phyloP scores from a whole-genome alignment of 176 grass and related monocot genomes.

The Puya raimondii region DNA sequence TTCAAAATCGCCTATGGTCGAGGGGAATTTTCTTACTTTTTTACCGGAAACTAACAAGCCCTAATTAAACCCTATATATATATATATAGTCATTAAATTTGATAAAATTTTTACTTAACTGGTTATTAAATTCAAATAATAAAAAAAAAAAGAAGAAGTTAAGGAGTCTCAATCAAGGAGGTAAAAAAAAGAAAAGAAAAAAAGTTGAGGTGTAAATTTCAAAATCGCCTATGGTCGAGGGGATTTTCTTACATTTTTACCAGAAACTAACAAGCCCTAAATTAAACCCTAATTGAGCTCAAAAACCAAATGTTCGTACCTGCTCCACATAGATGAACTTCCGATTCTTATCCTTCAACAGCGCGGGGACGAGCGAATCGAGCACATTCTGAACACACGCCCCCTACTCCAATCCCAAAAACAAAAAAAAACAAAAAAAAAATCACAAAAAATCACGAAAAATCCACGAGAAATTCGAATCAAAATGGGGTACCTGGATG shows the following conservation, averaged over 20 bases:
- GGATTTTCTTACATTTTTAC: background rate
- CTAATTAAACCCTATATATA: too few species aligned
- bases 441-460: slow-evolving; percentile 4
- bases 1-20: too few species aligned
- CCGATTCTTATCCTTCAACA: slow-evolving; percentile 81
- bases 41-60: background rate
- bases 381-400: slow-evolving; percentile 87
- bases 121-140: too few species aligned
- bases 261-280: background rate
- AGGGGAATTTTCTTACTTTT: background rate
- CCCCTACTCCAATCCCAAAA: slow-evolving; percentile 24
- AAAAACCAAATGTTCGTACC: slow-evolving; percentile 24
- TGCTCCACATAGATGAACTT: slow-evolving; percentile 89
- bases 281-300: background rate
- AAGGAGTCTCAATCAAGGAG: too few species aligned
- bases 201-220: too few species aligned
- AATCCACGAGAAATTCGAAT: background rate
- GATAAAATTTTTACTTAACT: too few species aligned
- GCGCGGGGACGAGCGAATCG: slow-evolving; percentile 63
- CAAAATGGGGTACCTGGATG: slow-evolving; percentile 47
- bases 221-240: too few species aligned
- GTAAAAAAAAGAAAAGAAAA: too few species aligned
- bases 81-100: too few species aligned
- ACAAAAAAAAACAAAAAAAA: background rate
- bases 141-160: too few species aligned